Evolutionary conservation across 2,329 filamentous ascomycete species (phyloP).

Genomic region (Monosporascus sp.): DNA sequence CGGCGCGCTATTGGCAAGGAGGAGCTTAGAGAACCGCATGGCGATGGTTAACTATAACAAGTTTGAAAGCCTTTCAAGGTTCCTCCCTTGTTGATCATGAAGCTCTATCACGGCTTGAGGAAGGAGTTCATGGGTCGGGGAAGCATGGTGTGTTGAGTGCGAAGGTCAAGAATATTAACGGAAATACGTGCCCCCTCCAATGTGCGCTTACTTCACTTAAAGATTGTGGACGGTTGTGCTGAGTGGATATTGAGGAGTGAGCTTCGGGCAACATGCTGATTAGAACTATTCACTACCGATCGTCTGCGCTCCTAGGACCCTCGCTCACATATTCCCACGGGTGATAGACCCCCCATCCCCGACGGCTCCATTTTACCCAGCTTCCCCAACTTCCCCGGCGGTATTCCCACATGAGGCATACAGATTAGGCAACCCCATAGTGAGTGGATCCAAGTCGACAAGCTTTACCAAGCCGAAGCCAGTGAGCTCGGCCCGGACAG

Average conservation of each 20-base stretch:
- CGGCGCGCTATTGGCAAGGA: conserved; percentile 24
- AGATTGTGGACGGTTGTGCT: conserved; percentile 1
- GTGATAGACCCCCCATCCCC: conserved; percentile 8
- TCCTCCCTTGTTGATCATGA: conserved; percentile 13
- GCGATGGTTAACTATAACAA: conserved; percentile 10
- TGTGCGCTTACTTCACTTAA: conserved; percentile 8
- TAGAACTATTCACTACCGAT: background rate
- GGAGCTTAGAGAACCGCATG: conserved; percentile 34
- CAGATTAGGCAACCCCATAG: background rate
- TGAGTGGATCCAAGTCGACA: conserved; percentile 4
- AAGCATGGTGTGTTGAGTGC: conserved; percentile 7
- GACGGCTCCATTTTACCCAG: conserved; percentile 10
- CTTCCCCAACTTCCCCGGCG: conserved; percentile 16
- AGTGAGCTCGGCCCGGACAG: background rate
- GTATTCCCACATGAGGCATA: conserved; percentile 2
- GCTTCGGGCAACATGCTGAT: conserved; percentile 9
- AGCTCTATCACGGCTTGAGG: conserved; percentile 15
- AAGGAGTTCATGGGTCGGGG: background rate
- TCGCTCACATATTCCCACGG: conserved; percentile 10
- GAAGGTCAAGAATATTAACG: conserved; percentile 13
- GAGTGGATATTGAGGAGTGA: background rate
- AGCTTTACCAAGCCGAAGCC: background rate
- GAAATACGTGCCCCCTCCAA: conserved; percentile 5
- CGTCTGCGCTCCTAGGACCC: conserved; percentile 7
- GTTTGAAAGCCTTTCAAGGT: conserved; percentile 7